Evolutionary conservation across 768 basidiomycete genomes (phyloP).

Genomic region (Cystoderma amianthinum): DNA sequence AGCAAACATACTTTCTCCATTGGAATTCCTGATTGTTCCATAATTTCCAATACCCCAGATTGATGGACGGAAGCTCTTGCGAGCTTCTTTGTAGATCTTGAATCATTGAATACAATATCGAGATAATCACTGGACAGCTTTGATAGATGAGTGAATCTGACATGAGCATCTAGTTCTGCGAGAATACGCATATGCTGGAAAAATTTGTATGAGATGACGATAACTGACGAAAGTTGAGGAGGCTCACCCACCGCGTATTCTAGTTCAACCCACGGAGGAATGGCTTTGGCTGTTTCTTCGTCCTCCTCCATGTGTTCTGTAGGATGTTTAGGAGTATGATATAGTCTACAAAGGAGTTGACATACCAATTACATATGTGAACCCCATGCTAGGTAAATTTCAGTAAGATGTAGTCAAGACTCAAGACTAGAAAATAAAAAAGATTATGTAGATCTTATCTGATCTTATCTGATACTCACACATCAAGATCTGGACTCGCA

Average conservation of each 20-base stretch:
- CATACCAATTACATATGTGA: constrained; percentile 53
- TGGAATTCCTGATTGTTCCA: constrained; percentile 31
- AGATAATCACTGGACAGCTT: constrained; percentile 57
- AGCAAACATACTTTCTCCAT: constrained; percentile 78
- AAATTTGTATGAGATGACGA: neutral
- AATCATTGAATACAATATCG: constrained; percentile 18
- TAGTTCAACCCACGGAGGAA: constrained; percentile 88
- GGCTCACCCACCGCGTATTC: constrained; percentile 68
- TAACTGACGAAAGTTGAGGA: neutral
- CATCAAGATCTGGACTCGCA: neutral
- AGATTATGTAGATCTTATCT: too few relatives aligned
- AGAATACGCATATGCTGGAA: constrained; percentile 77
- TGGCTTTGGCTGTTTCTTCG: constrained; percentile 59
- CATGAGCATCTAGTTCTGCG: constrained; percentile 54
- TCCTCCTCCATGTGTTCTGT: constrained; percentile 96
- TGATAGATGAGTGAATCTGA: constrained; percentile 88
- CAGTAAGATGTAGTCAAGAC: too few relatives aligned
- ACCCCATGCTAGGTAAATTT: too few relatives aligned
- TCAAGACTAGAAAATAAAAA: too few relatives aligned
- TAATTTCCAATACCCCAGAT: constrained; percentile 50
- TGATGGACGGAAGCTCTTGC: constrained; percentile 41
- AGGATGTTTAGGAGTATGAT: neutral
- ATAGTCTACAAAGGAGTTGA: neutral
- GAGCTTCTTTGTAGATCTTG: constrained; percentile 10
- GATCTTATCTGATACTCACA: neutral